Base-by-base conservation (phyloP, 2,329 filamentous ascomycete species). In the Botrytis aclada region DNA sequence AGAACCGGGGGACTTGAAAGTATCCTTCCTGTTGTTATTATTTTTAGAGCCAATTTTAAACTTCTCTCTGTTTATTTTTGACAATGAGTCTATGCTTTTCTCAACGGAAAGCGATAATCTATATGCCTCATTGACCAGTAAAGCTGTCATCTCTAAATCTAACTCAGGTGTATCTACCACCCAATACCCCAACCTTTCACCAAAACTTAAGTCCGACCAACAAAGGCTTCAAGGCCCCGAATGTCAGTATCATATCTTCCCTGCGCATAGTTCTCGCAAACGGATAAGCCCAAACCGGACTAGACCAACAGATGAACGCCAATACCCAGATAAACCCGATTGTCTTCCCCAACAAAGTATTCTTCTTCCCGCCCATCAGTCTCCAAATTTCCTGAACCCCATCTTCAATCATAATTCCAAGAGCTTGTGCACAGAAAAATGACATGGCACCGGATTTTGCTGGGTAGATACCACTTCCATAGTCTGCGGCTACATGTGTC, bases 351-450 rank as follows among this genome's bases (percentile, higher is more conserved):
- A 32, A 43, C 16, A 64, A 4, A 37, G 20, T 72, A 22, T 63
- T 32, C 10, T 67, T 63, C 22, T 47, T 69, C 9, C 70, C 73
- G 5, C 51, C 54, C 5, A 70, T 61, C 20, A 22, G n/a, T 25
- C 73, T 61, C 76, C 77, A 81, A 2, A 78, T 32, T 12, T 61
- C 72, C 62, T 79, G 77, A 12, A 79, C 73, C 1, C 64, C 65
- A 65, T 82, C 80, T 73, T 82, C 81, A 43, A 81, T 74, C 70
- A 81, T 75, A 16, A 81, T 76, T 0, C 77, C 81, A 4, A 79
- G 7, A 1, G 74, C 70, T 10, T 78, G 77, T 1, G 74, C 74
- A 39, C 67, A 54, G 66, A 81, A 82, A 45, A 79, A 80, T 4
- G 72, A 20, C 39, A 79, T 63, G 0, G 79, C 70, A 5, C 78